These are phyloP conservation scores for Acer saccharum DNA, from an alignment of 345 rosid species.

Conservation along the genomic window DNA sequence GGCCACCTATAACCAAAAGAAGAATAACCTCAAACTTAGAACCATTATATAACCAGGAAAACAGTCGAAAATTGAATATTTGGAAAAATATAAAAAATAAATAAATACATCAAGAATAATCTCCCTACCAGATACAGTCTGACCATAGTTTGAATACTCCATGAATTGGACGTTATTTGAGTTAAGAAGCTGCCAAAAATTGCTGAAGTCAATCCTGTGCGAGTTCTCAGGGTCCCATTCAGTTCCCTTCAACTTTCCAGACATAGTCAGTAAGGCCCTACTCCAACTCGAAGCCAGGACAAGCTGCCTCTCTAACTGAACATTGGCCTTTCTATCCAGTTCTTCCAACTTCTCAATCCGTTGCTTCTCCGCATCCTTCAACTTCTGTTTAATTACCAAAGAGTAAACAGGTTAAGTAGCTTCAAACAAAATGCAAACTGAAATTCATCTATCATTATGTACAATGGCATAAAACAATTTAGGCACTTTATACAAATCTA, in stretches of 20 bases:
- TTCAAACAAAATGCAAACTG: no score
- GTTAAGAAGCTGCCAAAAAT: constrained; percentile 71
- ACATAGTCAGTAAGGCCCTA: constrained; percentile 64
- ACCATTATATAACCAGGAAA: background rate
- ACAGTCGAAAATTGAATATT: constrained; percentile 2
- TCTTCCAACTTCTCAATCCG: constrained; percentile 72
- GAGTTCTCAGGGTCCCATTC: constrained; percentile 91
- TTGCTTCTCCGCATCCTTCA: constrained; percentile 67
- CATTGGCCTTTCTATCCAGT: constrained; percentile 67
- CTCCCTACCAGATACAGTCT: constrained; percentile 71
- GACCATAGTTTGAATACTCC: constrained; percentile 90
- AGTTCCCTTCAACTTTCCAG: constrained; percentile 82
- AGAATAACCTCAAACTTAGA: constrained; percentile 2
- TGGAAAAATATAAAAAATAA: background rate
- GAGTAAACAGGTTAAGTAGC: background rate
- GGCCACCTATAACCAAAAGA: background rate
- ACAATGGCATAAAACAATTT: no score
- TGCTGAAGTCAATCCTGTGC: constrained; percentile 76
- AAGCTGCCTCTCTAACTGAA: constrained; percentile 90
- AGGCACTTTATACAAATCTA: background rate
- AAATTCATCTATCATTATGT: no score
- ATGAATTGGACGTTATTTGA: constrained; percentile 83
- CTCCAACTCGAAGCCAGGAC: constrained; percentile 93
- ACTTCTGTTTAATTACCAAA: constrained; percentile 41
- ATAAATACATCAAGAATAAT: background rate